Evolutionary conservation across 257 asterid genomes (phyloP), one percentile per base, ranked within the genome.

Genomic region (Phtheirospermum japonicum): DNA sequence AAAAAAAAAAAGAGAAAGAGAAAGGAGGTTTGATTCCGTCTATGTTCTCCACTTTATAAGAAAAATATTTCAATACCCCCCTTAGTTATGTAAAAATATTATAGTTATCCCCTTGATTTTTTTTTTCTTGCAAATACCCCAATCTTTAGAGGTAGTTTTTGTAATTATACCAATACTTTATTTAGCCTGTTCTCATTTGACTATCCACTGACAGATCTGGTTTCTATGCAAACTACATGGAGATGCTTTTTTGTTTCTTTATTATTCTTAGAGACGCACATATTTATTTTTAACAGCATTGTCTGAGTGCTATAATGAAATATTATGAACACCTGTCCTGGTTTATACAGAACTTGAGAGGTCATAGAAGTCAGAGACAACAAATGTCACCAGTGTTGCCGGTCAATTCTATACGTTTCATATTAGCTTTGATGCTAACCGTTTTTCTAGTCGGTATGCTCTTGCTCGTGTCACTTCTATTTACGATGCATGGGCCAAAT

Each of bases 371-470:
- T 73, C 89, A 65, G 67, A 71, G 85, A 65, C 91, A 76, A 72
- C 73, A 61, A 17, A 56, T 14, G 23, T 78, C 77, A 9, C 81
- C 71, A 62, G 40, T 70, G 68, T 48, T 71, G 54, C 88, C 84
- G 1, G 75, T 73, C 63, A 83, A 69, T 57, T 85, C 96, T 48
- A 52, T 82, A 43, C 92, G 95, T 18, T 71, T 77, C 56, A 46
- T 75, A 9, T 84, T 90, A 55, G 79, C 71, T 69, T 59, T 90
- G 71, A 77, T 80, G 87, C 71, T 90, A 57, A 83, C 93, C 62
- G 50, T 90, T 52, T 83, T 90, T 71, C 73, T 90, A 80, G 80
- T 85, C 16, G 97, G 97, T 90, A 77, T 64, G 81, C 61, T 76
- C 70, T 48, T 19, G 7, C 49, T 69, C 65, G 70, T 8, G 13